Evolutionary conservation across 371 early-diverging fungal species (phyloP).

Genomic region (Neoconidiobolus thromboides): DNA sequence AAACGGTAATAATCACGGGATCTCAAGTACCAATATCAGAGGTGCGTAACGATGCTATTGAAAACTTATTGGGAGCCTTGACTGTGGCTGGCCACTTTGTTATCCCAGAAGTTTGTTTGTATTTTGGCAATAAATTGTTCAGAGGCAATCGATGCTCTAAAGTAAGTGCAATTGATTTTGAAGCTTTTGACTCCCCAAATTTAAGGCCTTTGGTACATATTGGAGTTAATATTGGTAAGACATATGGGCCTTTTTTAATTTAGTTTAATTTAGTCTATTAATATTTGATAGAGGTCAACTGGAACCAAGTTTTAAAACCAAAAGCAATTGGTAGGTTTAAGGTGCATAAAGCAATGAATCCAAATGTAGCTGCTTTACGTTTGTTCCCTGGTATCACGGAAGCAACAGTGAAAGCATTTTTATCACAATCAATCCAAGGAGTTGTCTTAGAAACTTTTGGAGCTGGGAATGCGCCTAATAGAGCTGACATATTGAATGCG

Average conservation of each 20-base stretch:
- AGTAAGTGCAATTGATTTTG: slow-evolving; percentile 81
- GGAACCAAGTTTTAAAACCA: slow-evolving; percentile 76
- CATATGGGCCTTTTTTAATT: not conserved
- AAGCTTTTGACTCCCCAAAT: slow-evolving; percentile 94
- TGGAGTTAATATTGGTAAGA: slow-evolving; percentile 79
- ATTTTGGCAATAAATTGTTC: slow-evolving; percentile 83
- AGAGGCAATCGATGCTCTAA: slow-evolving; percentile 93
- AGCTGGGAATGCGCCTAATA: slow-evolving; percentile 87
- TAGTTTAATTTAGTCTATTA: not conserved
- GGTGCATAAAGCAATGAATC: slow-evolving; percentile 62
- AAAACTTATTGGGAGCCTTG: slow-evolving; percentile 80
- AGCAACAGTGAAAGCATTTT: slow-evolving; percentile 64
- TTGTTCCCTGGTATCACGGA: slow-evolving; percentile 90
- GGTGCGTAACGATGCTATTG: slow-evolving; percentile 90
- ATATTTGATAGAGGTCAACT: slow-evolving; percentile 53
- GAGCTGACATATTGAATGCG: slow-evolving; percentile 58
- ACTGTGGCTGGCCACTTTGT: slow-evolving; percentile 91
- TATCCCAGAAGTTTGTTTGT: slow-evolving; percentile 90
- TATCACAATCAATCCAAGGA: slow-evolving; percentile 72
- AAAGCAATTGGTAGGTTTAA: slow-evolving; percentile 62
- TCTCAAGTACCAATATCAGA: slow-evolving; percentile 90
- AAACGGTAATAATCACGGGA: slow-evolving; percentile 93
- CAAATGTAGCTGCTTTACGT: slow-evolving; percentile 74
- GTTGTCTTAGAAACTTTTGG: slow-evolving; percentile 93
- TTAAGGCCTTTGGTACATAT: slow-evolving; percentile 69